These are phyloP conservation scores for Cladorrhinum samala DNA, from an alignment of 495 filamentous ascomycete genomes.

Conservation along the genomic window DNA sequence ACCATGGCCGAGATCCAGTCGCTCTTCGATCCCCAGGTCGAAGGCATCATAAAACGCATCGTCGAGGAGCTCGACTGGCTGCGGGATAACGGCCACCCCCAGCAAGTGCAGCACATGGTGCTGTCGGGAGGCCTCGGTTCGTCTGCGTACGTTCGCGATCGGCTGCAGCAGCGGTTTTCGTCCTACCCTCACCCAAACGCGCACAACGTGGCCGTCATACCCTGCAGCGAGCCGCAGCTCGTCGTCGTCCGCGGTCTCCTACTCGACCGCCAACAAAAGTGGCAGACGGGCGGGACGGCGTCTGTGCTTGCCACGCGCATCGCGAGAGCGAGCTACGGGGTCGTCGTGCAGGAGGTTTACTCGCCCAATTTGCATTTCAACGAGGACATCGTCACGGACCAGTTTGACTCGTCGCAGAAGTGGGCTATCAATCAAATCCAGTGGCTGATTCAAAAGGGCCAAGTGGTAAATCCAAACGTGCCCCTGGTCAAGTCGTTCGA, in stretches of 20 bases:
- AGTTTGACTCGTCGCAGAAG: conserved; percentile 35
- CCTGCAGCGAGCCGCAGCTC: conserved; percentile 52
- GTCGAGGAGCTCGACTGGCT: conserved; percentile 51
- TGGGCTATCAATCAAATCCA: conserved; percentile 49
- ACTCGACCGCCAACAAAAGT: conserved; percentile 46
- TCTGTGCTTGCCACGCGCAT: conserved; percentile 43
- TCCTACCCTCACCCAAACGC: conserved; percentile 32
- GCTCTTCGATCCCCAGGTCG: conserved; percentile 52
- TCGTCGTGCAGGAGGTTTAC: conserved; percentile 44
- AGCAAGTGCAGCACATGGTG: conserved; percentile 47
- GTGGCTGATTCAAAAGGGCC: conserved; percentile 52
- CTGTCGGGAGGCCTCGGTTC: conserved; percentile 62
- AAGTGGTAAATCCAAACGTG: conserved; percentile 28
- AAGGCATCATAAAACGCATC: conserved; percentile 46
- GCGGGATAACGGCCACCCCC: conserved; percentile 39
- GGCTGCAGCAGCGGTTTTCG: conserved; percentile 37
- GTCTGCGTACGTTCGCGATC: conserved; percentile 52
- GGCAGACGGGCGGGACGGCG: conserved; percentile 29
- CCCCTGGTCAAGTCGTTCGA: conserved; percentile 39
- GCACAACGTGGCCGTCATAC: conserved; percentile 37
- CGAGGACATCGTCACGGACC: conserved; percentile 37
- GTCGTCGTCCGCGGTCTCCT: conserved; percentile 53
- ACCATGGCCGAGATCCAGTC: conserved; percentile 42
- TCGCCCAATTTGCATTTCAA: conserved; percentile 39
- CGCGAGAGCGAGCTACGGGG: conserved; percentile 52